These are phyloP conservation scores for Phytophthora hybrid DNA, from an alignment of 352 stramenopile species.

Conservation along the genomic window DNA sequence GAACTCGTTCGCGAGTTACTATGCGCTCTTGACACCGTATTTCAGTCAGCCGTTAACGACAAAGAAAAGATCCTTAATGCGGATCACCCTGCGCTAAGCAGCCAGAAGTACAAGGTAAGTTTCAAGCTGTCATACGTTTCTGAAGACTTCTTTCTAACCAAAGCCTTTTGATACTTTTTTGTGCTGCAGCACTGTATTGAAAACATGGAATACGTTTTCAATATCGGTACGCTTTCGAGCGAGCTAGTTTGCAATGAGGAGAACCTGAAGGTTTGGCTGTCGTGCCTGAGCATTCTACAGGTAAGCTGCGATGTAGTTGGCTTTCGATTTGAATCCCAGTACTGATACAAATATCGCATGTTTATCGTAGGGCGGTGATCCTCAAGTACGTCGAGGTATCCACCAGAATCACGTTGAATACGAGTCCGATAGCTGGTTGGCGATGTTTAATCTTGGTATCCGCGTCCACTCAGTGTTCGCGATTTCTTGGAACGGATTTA, in stretches of 20 bases:
- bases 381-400: slow-evolving; percentile 74
- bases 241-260: slow-evolving; percentile 78
- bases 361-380: slow-evolving; percentile 70
- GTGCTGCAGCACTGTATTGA: slow-evolving; percentile 81
- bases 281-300: slow-evolving; percentile 73
- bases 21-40: slow-evolving; percentile 65
- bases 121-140: not conserved
- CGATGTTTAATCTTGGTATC: slow-evolving; percentile 91
- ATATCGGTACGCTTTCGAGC: slow-evolving; percentile 76
- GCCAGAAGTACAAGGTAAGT: slow-evolving; percentile 90
- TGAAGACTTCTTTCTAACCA: not conserved
- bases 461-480: slow-evolving; percentile 87
- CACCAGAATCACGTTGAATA: slow-evolving; percentile 88
- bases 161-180: not conserved
- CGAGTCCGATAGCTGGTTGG: slow-evolving; percentile 89
- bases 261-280: slow-evolving; percentile 80
- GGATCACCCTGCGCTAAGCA: slow-evolving; percentile 80
- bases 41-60: slow-evolving; percentile 60
- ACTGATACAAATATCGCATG: slow-evolving; percentile 13
- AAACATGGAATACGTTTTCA: slow-evolving; percentile 90
- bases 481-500: slow-evolving; percentile 79
- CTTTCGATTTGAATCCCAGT: not conserved
- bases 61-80: slow-evolving; percentile 60
- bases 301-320: slow-evolving; percentile 28
- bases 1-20: slow-evolving; percentile 78